These are phyloP conservation scores for Firmiana major DNA, from an alignment of 345 rosid species.

Conservation along the genomic window DNA sequence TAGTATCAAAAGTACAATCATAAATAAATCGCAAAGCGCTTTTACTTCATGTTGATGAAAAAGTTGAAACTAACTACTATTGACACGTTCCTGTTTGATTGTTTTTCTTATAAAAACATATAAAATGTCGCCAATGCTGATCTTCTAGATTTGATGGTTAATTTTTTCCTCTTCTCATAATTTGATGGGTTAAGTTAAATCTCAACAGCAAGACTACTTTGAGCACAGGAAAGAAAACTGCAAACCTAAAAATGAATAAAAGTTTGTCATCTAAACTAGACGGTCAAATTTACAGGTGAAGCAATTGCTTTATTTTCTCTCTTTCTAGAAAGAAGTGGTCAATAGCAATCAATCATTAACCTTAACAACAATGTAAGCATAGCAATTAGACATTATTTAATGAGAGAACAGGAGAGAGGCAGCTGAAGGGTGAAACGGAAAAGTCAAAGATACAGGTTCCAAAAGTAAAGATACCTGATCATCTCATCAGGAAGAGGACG, in stretches of 20 bases:
- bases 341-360: background rate
- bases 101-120: background rate
- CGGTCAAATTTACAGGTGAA: background rate
- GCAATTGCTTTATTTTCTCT: background rate
- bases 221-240: background rate
- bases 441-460: background rate
- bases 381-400: conserved; percentile 4
- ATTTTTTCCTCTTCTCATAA: background rate
- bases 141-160: background rate
- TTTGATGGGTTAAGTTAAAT: background rate
- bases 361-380: background rate
- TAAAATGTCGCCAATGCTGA: background rate
- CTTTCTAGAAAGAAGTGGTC: background rate
- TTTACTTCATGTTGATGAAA: background rate
- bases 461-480: conserved; percentile 47
- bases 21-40: background rate
- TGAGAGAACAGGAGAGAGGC: background rate
- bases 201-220: background rate
- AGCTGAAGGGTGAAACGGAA: background rate
- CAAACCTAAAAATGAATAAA: background rate
- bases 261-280: background rate
- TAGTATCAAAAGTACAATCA: background rate
- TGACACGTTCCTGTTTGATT: background rate
- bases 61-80: background rate
- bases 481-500: conserved; percentile 88